A percentile compares a stretch with the other conserved stretches of the same genome.
phyloP scores from a whole-genome alignment of 345 rosid genomes.

The Kandelia obovata region DNA sequence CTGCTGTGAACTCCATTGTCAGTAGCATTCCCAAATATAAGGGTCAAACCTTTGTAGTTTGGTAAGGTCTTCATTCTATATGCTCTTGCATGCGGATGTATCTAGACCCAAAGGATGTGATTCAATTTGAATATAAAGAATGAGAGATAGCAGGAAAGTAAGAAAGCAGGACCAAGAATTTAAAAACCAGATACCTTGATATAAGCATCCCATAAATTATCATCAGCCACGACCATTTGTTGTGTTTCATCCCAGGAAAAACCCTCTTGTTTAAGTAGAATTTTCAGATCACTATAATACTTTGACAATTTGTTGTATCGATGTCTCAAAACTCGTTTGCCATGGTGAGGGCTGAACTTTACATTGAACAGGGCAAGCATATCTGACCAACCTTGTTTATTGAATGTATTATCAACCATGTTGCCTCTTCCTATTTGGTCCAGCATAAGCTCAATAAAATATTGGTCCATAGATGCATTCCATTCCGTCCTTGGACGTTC shows the following conservation, averaged over 20 bases:
- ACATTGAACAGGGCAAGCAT: slow-evolving; percentile 71
- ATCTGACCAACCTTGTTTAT: slow-evolving; percentile 78
- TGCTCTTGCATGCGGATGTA: slow-evolving; percentile 55
- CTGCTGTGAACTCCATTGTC: slow-evolving; percentile 27
- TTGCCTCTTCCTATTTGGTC: slow-evolving; percentile 76
- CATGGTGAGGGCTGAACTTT: slow-evolving; percentile 62
- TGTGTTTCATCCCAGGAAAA: slow-evolving; percentile 72
- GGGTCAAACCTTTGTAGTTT: slow-evolving; percentile 58
- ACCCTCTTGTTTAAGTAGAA: slow-evolving; percentile 48
- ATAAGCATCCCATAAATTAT: slow-evolving; percentile 68
- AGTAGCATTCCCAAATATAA: slow-evolving; percentile 44
- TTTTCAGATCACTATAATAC: slow-evolving; percentile 52
- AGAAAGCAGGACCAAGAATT: slow-evolving; percentile 2
- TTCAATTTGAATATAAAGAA: slow-evolving; percentile 14
- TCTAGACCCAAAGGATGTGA: slow-evolving; percentile 34
- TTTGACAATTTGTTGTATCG: slow-evolving; percentile 68
- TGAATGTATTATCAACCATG: slow-evolving; percentile 50
- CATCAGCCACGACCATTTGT: slow-evolving; percentile 53
- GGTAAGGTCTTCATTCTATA: slow-evolving; percentile 66
- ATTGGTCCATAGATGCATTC: slow-evolving; percentile 68
- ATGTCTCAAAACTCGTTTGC: slow-evolving; percentile 75
- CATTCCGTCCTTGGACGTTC: slow-evolving; percentile 71
- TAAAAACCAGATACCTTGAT: slow-evolving; percentile 45
- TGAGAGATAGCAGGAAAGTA: not conserved
- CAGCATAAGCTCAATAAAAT: slow-evolving; percentile 70